These are phyloP conservation scores for Debaryomyces singareniensis DNA, from an alignment of 1,139 yeast genomes.

Conservation along the genomic window DNA sequence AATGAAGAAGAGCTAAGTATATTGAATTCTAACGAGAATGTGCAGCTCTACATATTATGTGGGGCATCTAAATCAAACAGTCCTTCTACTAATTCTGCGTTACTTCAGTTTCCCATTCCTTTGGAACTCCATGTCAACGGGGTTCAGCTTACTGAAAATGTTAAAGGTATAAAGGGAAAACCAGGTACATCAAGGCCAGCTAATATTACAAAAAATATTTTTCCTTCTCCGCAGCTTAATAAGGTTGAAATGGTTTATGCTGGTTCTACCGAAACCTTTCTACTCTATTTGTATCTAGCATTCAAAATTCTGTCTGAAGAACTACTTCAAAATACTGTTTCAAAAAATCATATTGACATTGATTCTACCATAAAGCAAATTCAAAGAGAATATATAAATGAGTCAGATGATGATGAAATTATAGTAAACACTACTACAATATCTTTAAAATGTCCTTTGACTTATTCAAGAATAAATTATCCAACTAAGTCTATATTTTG, in stretches of 20 bases:
- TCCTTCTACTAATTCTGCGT: conserved; percentile 26
- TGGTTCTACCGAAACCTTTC: conserved; percentile 38
- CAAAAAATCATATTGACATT: conserved; percentile 41
- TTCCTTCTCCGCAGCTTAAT: conserved; percentile 25
- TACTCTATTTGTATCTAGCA: conserved; percentile 49
- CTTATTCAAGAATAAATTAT: conserved; percentile 51
- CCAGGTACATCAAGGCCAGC: conserved; percentile 66
- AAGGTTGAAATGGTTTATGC: conserved; percentile 47
- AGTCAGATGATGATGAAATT: conserved; percentile 44
- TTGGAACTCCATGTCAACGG: conserved; percentile 51
- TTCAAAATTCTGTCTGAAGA: conserved; percentile 37
- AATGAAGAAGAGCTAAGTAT: conserved; percentile 25
- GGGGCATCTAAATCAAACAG: conserved; percentile 29
- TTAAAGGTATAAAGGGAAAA: conserved; percentile 55
- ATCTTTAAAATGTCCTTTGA: conserved; percentile 58
- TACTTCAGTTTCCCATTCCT: conserved; percentile 53
- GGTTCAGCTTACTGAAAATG: conserved; percentile 37
- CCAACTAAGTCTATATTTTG: conserved; percentile 59
- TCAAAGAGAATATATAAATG: conserved; percentile 25
- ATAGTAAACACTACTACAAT: conserved; percentile 51
- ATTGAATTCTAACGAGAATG: conserved; percentile 15
- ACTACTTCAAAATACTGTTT: conserved; percentile 17
- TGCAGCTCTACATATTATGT: conserved; percentile 39
- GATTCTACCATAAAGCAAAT: conserved; percentile 41
- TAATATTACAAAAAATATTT: conserved; percentile 45